A percentile compares a stretch with the other conserved stretches of the same genome.
These are phyloP conservation scores for Lasiodiplodia theobromae DNA, from an alignment of 2,329 filamentous ascomycete genomes.

Conservation along the genomic window DNA sequence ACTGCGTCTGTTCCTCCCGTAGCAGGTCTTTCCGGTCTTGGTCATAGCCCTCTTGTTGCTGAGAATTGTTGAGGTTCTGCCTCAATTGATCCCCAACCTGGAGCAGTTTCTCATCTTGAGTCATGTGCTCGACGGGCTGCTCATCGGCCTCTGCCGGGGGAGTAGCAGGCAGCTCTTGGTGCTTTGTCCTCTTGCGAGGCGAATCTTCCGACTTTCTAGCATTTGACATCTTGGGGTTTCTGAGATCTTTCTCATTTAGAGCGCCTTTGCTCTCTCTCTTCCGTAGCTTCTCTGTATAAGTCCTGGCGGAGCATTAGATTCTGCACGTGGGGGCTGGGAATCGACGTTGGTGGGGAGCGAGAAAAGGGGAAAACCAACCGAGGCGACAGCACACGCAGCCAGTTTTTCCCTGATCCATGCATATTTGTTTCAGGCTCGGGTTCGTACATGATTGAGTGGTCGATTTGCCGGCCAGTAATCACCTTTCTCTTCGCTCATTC, in stretches of 20 bases:
- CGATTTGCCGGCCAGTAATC: not conserved
- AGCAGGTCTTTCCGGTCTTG: constrained; percentile 40
- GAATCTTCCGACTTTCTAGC: constrained; percentile 13
- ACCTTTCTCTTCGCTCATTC: constrained; percentile 21
- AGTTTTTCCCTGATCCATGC: constrained; percentile 19
- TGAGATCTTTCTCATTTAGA: constrained; percentile 14
- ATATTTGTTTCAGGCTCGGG: constrained; percentile 12
- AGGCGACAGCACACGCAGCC: constrained; percentile 8
- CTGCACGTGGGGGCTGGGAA: not conserved
- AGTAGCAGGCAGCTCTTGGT: not conserved
- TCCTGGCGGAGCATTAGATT: constrained; percentile 3
- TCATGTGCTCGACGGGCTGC: not conserved
- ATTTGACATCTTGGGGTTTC: constrained; percentile 1
- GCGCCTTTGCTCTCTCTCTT: constrained; percentile 14
- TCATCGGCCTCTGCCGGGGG: constrained; percentile 17
- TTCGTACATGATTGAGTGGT: constrained; percentile 19
- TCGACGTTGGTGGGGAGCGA: not conserved
- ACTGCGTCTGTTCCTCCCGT: constrained; percentile 37
- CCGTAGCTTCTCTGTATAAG: constrained; percentile 12
- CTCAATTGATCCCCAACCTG: not conserved
- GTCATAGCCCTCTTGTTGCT: constrained; percentile 34
- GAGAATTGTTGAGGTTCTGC: constrained; percentile 8
- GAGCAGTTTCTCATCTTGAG: not conserved
- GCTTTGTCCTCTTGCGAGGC: constrained; percentile 18
- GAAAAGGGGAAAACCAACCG: constrained; percentile 1